These are phyloP conservation scores for Stephania cephalantha DNA, from an alignment of 164 flowering plant species.

Conservation along the genomic window DNA sequence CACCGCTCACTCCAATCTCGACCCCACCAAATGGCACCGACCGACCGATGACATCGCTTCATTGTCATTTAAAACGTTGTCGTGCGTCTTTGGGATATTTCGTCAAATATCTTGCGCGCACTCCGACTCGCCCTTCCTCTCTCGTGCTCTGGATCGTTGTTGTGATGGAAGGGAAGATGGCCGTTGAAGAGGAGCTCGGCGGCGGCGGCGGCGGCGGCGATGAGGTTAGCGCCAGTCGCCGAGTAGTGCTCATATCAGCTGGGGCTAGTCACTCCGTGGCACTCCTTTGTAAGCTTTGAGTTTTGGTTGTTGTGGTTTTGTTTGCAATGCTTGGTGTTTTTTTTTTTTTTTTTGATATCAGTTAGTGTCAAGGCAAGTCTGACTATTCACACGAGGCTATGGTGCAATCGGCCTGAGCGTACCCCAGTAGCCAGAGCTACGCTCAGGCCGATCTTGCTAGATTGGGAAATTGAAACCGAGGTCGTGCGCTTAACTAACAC, in stretches of 20 bases:
- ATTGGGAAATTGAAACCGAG: too few relatives aligned
- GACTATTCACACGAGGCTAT: too few relatives aligned
- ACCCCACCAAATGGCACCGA: not conserved
- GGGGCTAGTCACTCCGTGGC: constrained; percentile 97
- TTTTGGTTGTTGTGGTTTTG: not conserved
- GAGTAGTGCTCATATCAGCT: constrained; percentile 71
- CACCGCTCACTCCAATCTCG: not conserved
- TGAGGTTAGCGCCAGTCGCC: constrained; percentile 27
- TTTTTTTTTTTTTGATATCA: too few relatives aligned
- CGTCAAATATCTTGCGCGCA: not conserved
- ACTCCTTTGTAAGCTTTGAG: constrained; percentile 54
- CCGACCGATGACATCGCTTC: not conserved
- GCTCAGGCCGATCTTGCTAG: too few relatives aligned
- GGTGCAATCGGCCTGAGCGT: too few relatives aligned
- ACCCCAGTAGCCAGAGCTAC: too few relatives aligned
- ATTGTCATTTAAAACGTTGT: not conserved
- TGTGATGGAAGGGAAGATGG: not conserved
- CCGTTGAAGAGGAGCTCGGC: not conserved
- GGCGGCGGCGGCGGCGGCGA: not conserved
- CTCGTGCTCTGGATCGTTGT: not conserved
- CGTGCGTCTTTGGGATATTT: not conserved
- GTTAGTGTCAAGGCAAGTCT: too few relatives aligned
- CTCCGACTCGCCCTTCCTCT: not conserved
- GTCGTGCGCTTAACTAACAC: too few relatives aligned
- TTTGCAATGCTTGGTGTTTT: not conserved